Base-by-base conservation (phyloP, 2,329 filamentous ascomycete species). In the Coleophoma cylindrospora region DNA sequence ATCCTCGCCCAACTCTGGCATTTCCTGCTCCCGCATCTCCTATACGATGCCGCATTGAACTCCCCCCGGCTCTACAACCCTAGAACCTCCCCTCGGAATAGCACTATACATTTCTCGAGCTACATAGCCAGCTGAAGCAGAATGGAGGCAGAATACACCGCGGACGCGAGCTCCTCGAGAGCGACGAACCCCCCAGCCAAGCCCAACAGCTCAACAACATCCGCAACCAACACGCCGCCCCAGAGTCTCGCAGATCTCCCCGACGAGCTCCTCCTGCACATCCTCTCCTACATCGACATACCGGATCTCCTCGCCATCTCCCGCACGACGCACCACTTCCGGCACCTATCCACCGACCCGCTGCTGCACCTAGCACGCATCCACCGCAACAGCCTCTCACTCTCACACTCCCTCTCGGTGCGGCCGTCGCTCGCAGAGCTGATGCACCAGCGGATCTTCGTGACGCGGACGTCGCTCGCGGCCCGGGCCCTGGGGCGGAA, bases 381-480 rank as follows among this genome's bases (percentile, higher is more conserved):
- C 17, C 81, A 76, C 45, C 75, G 71, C 55, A 78, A 74, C 34
- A 79, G 81, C 34, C 59, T 69, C 34, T 66, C 73, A 4, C 75
- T 89, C 3, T 72, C 76, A 4, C 74, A 76, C 14, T 70, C 81
- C 33, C 73, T 89, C 11, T 75, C 81, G 4, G 74, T 72, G 27
- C 76, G 82, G 8, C 81, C 84, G 2, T 76, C 80, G 4, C 71
- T 84, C 2, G 66, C 79, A 36, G 80, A 86, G 50, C 80, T 88
- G 13, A 81, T 84, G 47, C 67, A 73, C 19, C 77, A 83, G 38
- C 77, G 74, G 64, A 87, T 89, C 62, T 85, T 87, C 66, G 68
- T 87, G 40, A 86, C 83, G 38, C 73, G 77, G 49, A 88, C 82
- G 13, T 80, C 84, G 34, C 74, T 84, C 43, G 76, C 84, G 21